phyloP scores from a whole-genome alignment of 2,329 filamentous ascomycete species.

The Fusarium penzigii region DNA sequence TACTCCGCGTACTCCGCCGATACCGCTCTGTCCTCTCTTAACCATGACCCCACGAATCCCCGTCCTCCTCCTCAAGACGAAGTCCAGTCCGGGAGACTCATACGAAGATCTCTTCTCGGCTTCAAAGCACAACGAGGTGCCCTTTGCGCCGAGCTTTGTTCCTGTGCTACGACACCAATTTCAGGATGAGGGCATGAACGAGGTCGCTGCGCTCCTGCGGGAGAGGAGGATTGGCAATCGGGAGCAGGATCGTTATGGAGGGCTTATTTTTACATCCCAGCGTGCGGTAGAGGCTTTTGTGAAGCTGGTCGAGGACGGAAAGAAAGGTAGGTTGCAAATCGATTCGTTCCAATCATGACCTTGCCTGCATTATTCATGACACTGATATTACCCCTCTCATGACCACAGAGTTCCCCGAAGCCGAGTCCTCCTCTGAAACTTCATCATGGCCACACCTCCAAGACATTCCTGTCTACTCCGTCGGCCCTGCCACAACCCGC shows the following conservation, averaged over 20 bases:
- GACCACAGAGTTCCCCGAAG: too few species aligned
- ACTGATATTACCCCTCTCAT: not conserved
- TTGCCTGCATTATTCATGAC: slow-evolving; percentile 3
- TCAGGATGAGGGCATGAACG: slow-evolving; percentile 56
- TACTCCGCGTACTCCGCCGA: slow-evolving; percentile 5
- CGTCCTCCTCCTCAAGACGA: slow-evolving; percentile 76
- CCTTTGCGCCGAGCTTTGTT: slow-evolving; percentile 68
- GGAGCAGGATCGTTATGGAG: slow-evolving; percentile 58
- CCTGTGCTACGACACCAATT: slow-evolving; percentile 76
- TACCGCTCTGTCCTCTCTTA: not conserved
- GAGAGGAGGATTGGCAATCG: slow-evolving; percentile 41
- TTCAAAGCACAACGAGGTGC: slow-evolving; percentile 34
- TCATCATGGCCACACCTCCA: slow-evolving; percentile 54
- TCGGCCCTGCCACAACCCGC: slow-evolving; percentile 78
- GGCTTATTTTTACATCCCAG: slow-evolving; percentile 83
- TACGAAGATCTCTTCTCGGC: slow-evolving; percentile 69
- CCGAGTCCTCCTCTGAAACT: not conserved
- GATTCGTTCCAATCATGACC: slow-evolving; percentile 5
- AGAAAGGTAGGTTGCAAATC: not conserved
- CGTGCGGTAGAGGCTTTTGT: slow-evolving; percentile 79
- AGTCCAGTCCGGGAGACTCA: slow-evolving; percentile 67
- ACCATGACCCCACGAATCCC: slow-evolving; percentile 36
- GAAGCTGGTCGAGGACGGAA: slow-evolving; percentile 57
- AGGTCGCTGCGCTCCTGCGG: slow-evolving; percentile 53
- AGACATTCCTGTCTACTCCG: slow-evolving; percentile 69